Conservation (phyloP, 768 basidiomycete genomes). For the Paxillus ammoniavirescens region DNA sequence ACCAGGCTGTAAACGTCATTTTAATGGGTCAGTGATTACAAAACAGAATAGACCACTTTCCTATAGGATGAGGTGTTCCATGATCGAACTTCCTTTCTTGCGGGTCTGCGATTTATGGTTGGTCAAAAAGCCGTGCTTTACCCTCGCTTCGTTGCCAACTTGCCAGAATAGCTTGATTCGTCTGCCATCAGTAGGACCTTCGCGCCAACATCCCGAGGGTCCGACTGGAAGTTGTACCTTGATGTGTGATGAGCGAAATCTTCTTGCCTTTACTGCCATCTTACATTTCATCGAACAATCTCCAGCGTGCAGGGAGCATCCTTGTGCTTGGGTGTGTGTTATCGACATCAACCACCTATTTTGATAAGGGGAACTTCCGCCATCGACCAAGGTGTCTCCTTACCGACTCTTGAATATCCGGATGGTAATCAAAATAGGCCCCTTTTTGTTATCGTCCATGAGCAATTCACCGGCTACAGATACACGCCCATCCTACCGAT, state of each 20-base stretch:
- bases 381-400: slow-evolving; percentile 14
- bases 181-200: slow-evolving; percentile 62
- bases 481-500: slow-evolving; percentile 40
- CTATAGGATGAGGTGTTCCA: slow-evolving; percentile 77
- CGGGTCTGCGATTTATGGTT: slow-evolving; percentile 16
- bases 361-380: neutral
- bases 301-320: slow-evolving; percentile 52
- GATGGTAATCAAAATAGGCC: slow-evolving; percentile 72
- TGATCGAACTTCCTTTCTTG: slow-evolving; percentile 50
- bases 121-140: neutral
- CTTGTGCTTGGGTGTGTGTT: slow-evolving; percentile 60
- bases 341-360: slow-evolving; percentile 59
- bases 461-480: neutral
- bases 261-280: slow-evolving; percentile 8
- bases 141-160: slow-evolving; percentile 14
- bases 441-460: slow-evolving; percentile 31
- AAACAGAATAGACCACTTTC: slow-evolving; percentile 33
- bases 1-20: slow-evolving; percentile 63
- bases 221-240: slow-evolving; percentile 72
- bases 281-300: slow-evolving; percentile 60
- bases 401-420: slow-evolving; percentile 63
- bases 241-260: slow-evolving; percentile 9
- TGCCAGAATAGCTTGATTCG: slow-evolving; percentile 61
- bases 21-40: neutral
- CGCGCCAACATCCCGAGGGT: slow-evolving; percentile 65